A percentile compares a stretch with the other conserved stretches of the same genome.
Conservation (phyloP, 176 grass and related monocot genomes). For the Carex pumila region DNA sequence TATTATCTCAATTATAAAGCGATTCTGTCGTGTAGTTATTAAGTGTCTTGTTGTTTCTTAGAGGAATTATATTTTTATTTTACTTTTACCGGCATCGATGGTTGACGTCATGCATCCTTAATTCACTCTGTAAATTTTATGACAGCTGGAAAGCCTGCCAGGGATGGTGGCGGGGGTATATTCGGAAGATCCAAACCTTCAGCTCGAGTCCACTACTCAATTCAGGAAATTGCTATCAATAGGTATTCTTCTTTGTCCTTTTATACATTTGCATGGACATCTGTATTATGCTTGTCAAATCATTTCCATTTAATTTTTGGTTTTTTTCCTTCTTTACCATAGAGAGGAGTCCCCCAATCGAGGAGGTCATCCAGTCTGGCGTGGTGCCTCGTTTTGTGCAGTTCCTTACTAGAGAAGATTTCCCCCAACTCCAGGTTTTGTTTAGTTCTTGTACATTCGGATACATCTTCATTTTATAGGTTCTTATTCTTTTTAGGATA, state of each 20-base stretch:
- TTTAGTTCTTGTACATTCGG: not conserved
- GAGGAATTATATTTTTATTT: not conserved
- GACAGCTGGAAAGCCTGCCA: slow-evolving; percentile 86
- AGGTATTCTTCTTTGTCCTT: slow-evolving; percentile 35
- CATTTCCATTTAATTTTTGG: not conserved
- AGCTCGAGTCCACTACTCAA: slow-evolving; percentile 82
- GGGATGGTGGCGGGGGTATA: slow-evolving; percentile 78
- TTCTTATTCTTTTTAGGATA: not conserved
- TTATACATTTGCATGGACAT: not conserved
- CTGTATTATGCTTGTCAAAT: not conserved
- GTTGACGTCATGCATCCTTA: not conserved
- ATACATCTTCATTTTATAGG: slow-evolving; percentile 1
- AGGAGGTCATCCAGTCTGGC: slow-evolving; percentile 89
- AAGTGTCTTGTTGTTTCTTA: not conserved
- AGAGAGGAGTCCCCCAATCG: slow-evolving; percentile 96
- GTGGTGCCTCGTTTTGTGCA: slow-evolving; percentile 96
- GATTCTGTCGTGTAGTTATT: not conserved
- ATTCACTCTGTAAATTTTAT: slow-evolving; percentile 6
- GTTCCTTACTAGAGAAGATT: slow-evolving; percentile 92
- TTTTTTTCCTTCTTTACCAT: not conserved
- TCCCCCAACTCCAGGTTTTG: slow-evolving; percentile 79
- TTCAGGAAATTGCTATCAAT: slow-evolving; percentile 92
- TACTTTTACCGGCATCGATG: not conserved
- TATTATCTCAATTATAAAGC: not conserved
- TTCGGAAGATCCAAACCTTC: slow-evolving; percentile 53